phyloP scores from a whole-genome alignment of 2,329 filamentous ascomycete species.

The Penicillium sp. region DNA sequence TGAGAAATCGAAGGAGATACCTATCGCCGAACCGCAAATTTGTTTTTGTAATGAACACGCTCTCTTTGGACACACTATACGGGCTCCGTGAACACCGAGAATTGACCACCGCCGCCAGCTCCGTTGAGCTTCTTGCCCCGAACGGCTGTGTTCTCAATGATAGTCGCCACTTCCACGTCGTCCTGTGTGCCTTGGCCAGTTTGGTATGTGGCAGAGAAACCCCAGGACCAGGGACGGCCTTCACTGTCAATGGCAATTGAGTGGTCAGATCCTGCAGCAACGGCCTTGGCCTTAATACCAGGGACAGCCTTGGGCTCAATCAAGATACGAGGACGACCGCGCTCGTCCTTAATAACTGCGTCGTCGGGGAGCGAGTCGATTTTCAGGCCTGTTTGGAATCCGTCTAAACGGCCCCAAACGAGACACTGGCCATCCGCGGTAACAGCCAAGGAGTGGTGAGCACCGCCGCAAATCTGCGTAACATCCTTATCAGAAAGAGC shows the following conservation, averaged over 20 bases:
- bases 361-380: conserved; percentile 61
- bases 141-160: conserved; percentile 84
- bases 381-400: conserved; percentile 65
- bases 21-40: no score
- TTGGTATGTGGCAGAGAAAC: conserved; percentile 80
- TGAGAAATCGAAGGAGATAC: no score
- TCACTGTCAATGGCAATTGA: conserved; percentile 71
- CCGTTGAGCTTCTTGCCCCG: conserved; percentile 74
- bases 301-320: conserved; percentile 66
- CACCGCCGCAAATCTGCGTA: conserved; percentile 70
- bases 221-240: conserved; percentile 78
- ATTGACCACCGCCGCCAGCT: conserved; percentile 90
- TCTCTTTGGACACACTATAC: conserved; percentile 21
- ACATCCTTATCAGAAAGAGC: conserved; percentile 69
- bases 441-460: conserved; percentile 73
- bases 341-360: conserved; percentile 67
- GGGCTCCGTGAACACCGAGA: conserved; percentile 47
- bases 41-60: not conserved
- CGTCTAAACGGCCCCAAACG: conserved; percentile 65
- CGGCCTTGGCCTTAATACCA: conserved; percentile 61
- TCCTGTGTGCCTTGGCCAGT: conserved; percentile 79
- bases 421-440: conserved; percentile 60
- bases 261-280: conserved; percentile 73
- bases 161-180: conserved; percentile 75
- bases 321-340: conserved; percentile 72